Percentiles rank a stretch among this genome's conserved stretches.
phyloP scores from a whole-genome alignment of 1,284 basidiomycete genomes.

The Puccinia novopanici region DNA sequence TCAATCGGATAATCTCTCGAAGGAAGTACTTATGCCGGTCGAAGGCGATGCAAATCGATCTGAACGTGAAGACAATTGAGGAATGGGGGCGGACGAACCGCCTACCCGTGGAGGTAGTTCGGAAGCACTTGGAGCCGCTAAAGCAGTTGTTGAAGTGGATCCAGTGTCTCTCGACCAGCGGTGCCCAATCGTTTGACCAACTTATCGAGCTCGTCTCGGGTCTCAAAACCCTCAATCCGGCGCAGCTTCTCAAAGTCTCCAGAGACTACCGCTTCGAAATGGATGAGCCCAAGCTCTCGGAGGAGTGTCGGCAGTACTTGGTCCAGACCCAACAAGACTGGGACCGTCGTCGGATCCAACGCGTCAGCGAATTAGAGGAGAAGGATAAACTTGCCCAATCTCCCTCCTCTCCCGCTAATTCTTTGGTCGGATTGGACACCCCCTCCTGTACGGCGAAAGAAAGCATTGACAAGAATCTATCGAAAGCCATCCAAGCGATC shows the following conservation, averaged over 20 bases:
- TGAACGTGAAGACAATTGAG: slow-evolving; percentile 82
- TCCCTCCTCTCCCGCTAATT: not conserved
- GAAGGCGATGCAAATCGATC: slow-evolving; percentile 82
- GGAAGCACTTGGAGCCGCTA: slow-evolving; percentile 76
- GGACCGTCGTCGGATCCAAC: slow-evolving; percentile 81
- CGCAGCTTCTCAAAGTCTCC: slow-evolving; percentile 91
- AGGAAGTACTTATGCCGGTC: slow-evolving; percentile 91
- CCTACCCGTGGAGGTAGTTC: slow-evolving; percentile 75
- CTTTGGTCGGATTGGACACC: not conserved
- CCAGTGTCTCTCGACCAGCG: slow-evolving; percentile 74
- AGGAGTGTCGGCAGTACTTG: slow-evolving; percentile 90
- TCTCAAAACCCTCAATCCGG: slow-evolving; percentile 78
- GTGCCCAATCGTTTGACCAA: slow-evolving; percentile 77
- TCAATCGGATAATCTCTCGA: slow-evolving; percentile 86
- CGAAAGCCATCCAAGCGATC: slow-evolving; percentile 63
- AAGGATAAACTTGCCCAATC: slow-evolving; percentile 47
- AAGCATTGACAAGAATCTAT: slow-evolving; percentile 56
- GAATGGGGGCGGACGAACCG: slow-evolving; percentile 81
- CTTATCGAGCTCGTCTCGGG: slow-evolving; percentile 67
- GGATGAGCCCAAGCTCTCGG: slow-evolving; percentile 84
- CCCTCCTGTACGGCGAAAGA: not conserved
- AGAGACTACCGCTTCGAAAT: slow-evolving; percentile 94
- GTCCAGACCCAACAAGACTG: slow-evolving; percentile 92
- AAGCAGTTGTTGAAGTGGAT: slow-evolving; percentile 84
- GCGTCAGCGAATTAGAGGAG: slow-evolving; percentile 79